A percentile compares a stretch with the other conserved stretches of the same genome.
Conservation (phyloP, 1,139 yeast species). For the Yamadazyma aaseri region DNA sequence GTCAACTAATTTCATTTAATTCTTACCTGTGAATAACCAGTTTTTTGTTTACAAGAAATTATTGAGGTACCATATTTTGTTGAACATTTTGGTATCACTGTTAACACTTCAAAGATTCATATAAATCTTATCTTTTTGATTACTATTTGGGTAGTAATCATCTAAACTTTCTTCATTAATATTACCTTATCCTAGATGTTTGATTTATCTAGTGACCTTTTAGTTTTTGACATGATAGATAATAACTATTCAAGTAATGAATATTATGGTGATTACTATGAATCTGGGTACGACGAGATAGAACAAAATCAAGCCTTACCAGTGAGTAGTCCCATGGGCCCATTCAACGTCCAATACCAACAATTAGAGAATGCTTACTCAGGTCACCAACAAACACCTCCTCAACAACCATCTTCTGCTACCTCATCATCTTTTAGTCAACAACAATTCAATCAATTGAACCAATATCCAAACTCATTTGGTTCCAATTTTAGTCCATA, state of each 20-base stretch:
- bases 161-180: background rate
- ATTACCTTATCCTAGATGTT: conserved; percentile 9
- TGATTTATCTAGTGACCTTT: conserved; percentile 14
- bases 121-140: too few species aligned
- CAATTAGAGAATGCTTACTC: background rate
- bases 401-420: background rate
- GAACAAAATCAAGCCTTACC: conserved; percentile 1
- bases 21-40: conserved; percentile 1
- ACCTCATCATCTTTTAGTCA: conserved; percentile 1
- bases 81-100: too few species aligned
- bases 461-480: conserved; percentile 1
- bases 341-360: background rate
- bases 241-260: conserved; percentile 10
- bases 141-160: too few species aligned
- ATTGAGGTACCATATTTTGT: too few species aligned
- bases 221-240: conserved; percentile 16
- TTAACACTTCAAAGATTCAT: too few species aligned
- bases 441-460: background rate
- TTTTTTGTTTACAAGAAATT: background rate
- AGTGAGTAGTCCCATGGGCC: background rate
- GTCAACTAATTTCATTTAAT: too few species aligned
- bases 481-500: background rate
- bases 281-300: conserved; percentile 10
- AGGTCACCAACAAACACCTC: background rate
- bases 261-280: conserved; percentile 11